Evolutionary conservation across 306 rosid species (phyloP), one percentile per base, ranked within the genome.

Genomic region (Vicia villosa): DNA sequence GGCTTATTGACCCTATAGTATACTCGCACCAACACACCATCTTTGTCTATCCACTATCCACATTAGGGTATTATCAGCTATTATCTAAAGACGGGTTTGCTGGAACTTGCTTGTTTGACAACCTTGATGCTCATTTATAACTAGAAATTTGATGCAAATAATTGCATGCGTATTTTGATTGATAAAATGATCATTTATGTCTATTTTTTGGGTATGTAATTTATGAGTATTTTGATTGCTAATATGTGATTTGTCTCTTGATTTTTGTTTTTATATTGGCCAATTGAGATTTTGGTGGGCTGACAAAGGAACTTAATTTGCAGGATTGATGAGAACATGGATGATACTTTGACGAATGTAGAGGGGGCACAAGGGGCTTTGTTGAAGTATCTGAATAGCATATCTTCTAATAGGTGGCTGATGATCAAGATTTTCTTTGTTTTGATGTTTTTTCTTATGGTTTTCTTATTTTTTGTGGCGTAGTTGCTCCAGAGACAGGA

Each of bases 391-490:
- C 86, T 95, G 74, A 91, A 83, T 80, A 87, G 86, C 89, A 95
- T 91, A 83, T 95, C 99, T 42, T 95, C 99, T 55, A 95, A 95
- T 80, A 89, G 95, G 89, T 95, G 99, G 99, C 81, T 91, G 84
- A 95, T 91, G 99, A 95, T 95, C 88, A 95, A 95, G 87, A 95
- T 95, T 80, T 95, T 95, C 95, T 95, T 95, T 86, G 92, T 95
- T 74, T 70, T 95, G 55, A 89, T 91, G 70, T 87, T 95, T 89
- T 89, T 91, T 84, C 97, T 95, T 20, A 91, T 82, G 95, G 85
- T 95, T 80, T 95, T 95, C 91, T 86, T 95, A 86, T 95, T 95
- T 82, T 95, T 91, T 86, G 97, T 95, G 88, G 99, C 99, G 28
- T 95, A 86, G 82, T 70, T 78, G 43, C 76, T 64, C 50, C 54